Base-by-base conservation (phyloP, 2,329 filamentous ascomycete genomes). In the Fusarium solani-melongenae region DNA sequence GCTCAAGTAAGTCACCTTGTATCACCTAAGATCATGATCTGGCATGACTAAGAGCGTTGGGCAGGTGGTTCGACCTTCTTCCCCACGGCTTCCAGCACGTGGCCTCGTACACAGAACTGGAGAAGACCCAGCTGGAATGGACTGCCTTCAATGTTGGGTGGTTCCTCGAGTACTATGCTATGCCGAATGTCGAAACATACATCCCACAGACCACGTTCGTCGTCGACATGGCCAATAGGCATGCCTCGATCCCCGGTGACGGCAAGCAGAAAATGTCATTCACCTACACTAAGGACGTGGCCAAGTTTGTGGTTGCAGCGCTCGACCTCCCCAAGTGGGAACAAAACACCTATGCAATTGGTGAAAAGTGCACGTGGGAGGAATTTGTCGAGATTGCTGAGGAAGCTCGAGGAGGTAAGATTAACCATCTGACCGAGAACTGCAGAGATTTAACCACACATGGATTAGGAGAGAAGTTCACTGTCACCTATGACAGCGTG, bases 101-200 rank as follows among this genome's bases (percentile, higher is more conserved):
- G 11, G 49, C 9, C 3, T 27, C 49, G 27, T 31, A 31, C n/a
- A 15, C 27, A 4, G 24, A 53, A 27, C 17, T 53, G 2, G 49
- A 27, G 0, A 31, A 53, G n/a, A 53, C 49, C 1, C 15, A 20
- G 36, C 33, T 64, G 3, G 41, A 60, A 34, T 64, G 39, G 55
- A 60, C 62, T 4, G 55, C 55, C 14, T 56, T 63, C 15, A 44
- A 63, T 17, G 27, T 44, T 15, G 61, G 49, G 6, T 63, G 36
- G 27, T 44, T 63, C 20, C 22, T 57, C n/a, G 61, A 63, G 27
- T 63, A 63, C 10, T 63, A 33, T 17, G 61, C 34, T 4, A 57
- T 63, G 36, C 61, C 61, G 5, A 10, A 57, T 8, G 61, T 63
- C 49, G 55, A 63, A 29, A 57, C 61, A 7, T 46, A 63, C 6